Conservation (phyloP, 139 green algal genomes). For the Haematococcus lacustris region DNA sequence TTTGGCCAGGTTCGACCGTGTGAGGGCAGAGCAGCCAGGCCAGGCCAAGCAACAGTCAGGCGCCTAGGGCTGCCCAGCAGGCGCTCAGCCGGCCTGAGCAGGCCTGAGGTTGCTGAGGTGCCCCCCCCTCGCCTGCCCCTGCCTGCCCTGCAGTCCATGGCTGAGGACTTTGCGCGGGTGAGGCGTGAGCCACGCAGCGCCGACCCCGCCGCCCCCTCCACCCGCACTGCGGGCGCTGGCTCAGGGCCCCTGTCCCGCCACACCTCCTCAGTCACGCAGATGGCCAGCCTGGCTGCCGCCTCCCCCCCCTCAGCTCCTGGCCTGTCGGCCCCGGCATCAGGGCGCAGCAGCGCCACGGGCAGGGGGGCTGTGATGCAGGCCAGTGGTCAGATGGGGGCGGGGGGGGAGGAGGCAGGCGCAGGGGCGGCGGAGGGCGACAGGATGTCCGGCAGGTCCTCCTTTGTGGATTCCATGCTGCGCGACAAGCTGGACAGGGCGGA, state of each 20-base stretch:
- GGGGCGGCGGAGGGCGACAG: no score
- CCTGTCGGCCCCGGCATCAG: neutral
- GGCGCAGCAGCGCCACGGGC: neutral
- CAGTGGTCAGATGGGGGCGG: neutral
- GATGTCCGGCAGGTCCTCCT: no score
- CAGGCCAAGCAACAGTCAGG: no score
- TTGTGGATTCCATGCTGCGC: no score
- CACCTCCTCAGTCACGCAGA: neutral
- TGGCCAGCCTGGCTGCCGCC: neutral
- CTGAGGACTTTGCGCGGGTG: constrained; percentile 33
- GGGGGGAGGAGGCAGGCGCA: no score
- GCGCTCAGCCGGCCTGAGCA: no score
- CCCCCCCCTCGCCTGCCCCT: no score
- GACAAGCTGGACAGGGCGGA: no score
- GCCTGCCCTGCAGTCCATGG: constrained; percentile 30
- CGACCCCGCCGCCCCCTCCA: neutral
- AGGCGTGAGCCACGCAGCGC: neutral
- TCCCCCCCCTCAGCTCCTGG: neutral
- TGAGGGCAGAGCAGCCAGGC: no score
- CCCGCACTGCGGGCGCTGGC: neutral
- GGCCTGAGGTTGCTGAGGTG: no score
- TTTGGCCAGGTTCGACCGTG: no score
- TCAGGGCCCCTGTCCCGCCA: neutral
- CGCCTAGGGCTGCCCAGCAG: no score
- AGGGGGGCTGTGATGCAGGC: neutral